These are phyloP conservation scores for Chrysoporthe cubensis DNA, from an alignment of 2,329 filamentous ascomycete genomes.

Conservation along the genomic window DNA sequence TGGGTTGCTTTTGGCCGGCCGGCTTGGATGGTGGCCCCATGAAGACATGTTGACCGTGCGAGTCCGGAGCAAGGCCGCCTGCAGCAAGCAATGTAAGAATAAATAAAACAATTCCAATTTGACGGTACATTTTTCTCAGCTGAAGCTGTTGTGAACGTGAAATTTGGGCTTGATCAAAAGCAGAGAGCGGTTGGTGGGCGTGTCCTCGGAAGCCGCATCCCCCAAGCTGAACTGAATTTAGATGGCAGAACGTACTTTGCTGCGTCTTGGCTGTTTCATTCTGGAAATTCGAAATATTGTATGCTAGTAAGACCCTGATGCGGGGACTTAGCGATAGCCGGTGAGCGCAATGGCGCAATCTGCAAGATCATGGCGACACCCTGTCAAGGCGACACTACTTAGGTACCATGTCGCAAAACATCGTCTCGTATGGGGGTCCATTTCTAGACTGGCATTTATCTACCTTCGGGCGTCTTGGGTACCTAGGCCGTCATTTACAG, in stretches of 20 bases:
- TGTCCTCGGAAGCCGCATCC: not conserved
- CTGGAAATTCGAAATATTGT: not conserved
- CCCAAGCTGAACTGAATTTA: not conserved
- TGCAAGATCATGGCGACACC: not conserved
- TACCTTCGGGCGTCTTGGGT: too few species aligned
- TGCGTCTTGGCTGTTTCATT: not conserved
- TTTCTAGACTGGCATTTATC: too few species aligned
- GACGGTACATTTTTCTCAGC: not conserved
- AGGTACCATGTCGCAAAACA: not conserved
- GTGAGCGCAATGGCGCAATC: not conserved
- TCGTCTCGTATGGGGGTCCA: not conserved
- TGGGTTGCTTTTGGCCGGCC: slow-evolving; percentile 41
- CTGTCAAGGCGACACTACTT: not conserved
- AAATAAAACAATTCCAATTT: not conserved
- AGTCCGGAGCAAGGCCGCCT: not conserved
- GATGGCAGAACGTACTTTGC: not conserved
- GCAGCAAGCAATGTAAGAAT: not conserved
- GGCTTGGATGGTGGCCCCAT: not conserved
- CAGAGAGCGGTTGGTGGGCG: not conserved
- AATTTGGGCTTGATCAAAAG: too few species aligned
- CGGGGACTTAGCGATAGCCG: not conserved
- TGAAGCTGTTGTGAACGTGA: not conserved
- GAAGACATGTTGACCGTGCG: not conserved
- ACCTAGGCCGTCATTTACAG: too few species aligned
- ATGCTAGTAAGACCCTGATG: not conserved